A percentile compares a stretch with the other conserved stretches of the same genome.
Evolutionary conservation across 2,329 filamentous ascomycete genomes (phyloP).

Genomic region (Diaporthe humulicola): DNA sequence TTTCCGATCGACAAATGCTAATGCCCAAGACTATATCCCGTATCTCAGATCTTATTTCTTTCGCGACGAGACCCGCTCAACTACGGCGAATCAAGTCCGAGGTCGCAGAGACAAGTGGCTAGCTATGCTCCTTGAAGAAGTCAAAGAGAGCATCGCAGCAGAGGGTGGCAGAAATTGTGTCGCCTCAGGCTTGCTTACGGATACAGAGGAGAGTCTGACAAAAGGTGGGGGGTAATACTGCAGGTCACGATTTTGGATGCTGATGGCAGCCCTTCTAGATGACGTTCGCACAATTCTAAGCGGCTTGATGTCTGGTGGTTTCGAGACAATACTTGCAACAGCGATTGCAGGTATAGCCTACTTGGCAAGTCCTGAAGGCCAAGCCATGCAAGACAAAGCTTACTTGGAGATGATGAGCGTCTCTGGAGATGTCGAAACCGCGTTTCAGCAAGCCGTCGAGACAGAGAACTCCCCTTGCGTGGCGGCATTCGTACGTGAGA

Average conservation of each 20-base stretch:
- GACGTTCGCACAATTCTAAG: constrained; percentile 43
- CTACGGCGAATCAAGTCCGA: background rate
- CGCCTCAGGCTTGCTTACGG: constrained; percentile 25
- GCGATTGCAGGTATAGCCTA: constrained; percentile 43
- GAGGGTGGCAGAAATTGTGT: constrained; percentile 20
- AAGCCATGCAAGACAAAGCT: constrained; percentile 39
- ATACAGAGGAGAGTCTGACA: constrained; percentile 16
- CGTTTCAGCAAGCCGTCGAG: constrained; percentile 29
- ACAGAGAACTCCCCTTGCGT: constrained; percentile 41
- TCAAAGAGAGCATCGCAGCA: background rate
- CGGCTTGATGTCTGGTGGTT: constrained; percentile 44
- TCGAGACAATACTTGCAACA: constrained; percentile 43
- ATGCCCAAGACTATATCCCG: constrained; percentile 29
- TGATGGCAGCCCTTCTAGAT: constrained; percentile 5
- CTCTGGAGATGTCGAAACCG: constrained; percentile 8
- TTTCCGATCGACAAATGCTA: constrained; percentile 32
- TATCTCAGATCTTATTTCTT: constrained; percentile 22
- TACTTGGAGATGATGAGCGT: constrained; percentile 40
- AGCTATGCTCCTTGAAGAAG: constrained; percentile 20
- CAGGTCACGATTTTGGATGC: background rate
- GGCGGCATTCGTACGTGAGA: constrained; percentile 40
- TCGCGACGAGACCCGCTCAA: background rate
- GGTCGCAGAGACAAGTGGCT: constrained; percentile 30
- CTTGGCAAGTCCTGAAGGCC: constrained; percentile 40
- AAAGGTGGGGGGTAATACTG: background rate